Evolutionary conservation across 305 asterid genomes (phyloP), one percentile per base, ranked within the genome.

Genomic region (Nicotiana rustica): DNA sequence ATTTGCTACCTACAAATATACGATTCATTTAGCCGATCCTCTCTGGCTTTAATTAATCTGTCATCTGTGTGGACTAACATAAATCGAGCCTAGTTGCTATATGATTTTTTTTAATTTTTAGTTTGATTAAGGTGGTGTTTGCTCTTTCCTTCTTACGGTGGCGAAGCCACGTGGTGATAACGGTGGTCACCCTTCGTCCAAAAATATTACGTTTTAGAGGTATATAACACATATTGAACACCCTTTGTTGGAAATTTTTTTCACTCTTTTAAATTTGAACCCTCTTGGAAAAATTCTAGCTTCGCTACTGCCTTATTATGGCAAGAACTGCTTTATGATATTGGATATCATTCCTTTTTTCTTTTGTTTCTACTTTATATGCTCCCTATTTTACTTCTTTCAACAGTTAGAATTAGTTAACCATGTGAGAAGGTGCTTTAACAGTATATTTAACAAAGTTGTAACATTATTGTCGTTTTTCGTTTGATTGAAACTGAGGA

Each of bases 321-420:
- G 15, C 52, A 78, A 59, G 84, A 73, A 70, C 56, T 67, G 66
- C 57, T 66, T 38, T 82, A 61, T 65, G 55, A 76, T 57, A 81
- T 81, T 6, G 76, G 60, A 65, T 41, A 44, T 64, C 49, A 52
- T 60, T 55, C 38, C 19, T 25, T 60, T 9, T 59, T 60, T 18
- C 12, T 7, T 9, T 4, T 4, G 14, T 25, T 64, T 25, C 69
- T 10, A 64, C 13, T 64, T 64, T 64, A 64, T 64, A 64, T 21
- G 69, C 2, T 64, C 69, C n/a, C 12, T 64, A 35, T 64, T 64
- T 19, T 64, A 21, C 68, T 10, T 64, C 36, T 25, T 21, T 64
- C 36, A 64, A 21, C 7, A 25, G n/a, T 62, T 19, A 62, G 25
- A 52, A 13, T 41, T 8, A 41, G 59, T 52, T 52, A 12, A 41